Evolutionary conservation across 768 basidiomycete genomes (phyloP), one percentile per base, ranked within the genome.

Genomic region (Leccinum obscurum): DNA sequence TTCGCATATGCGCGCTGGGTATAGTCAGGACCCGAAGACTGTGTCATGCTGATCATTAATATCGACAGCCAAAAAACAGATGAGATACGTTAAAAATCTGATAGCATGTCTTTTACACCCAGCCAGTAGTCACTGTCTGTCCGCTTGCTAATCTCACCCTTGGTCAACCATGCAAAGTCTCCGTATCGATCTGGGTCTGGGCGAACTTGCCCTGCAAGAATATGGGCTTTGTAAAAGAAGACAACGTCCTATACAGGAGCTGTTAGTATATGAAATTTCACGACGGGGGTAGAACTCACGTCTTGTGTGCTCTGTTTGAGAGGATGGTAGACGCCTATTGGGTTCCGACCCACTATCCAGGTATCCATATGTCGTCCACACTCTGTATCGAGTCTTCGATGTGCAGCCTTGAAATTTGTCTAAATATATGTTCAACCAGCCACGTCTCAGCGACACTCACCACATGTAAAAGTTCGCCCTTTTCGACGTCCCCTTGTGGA

Each of bases 191-290:
- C 74, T n/a, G 78, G 70, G 34, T 83, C 72, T 17, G 88, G 85
- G 20, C 77, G 79, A 34, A 88, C 89, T 72, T 95, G 91, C 17
- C 96, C 96, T 2, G 92, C 87, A 68, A 98, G 81, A 56, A 98
- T 92, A 70, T 97, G 95, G 20, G 86, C 92, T 72, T 97, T 97
- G 79, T 91, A 91, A 80, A 97, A 92, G 78, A 98, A 99, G 20
- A 90, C 78, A 46, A 83, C 77, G 56, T 78, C 81, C 95, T 97
- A 68, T 0, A 44, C 26, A 26, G 24, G 9, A 35, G 1, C 46
- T 5, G 53, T 70, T 7, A 62, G 49, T n/a, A 39, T 10, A 61
- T 34, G 57, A 0, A 54, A 44, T 39, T 15, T 11, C 28, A 32
- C 46, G 7, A 56, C 32, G 17, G 8, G 26, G 14, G 50, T 3